phyloP scores from a whole-genome alignment of 164 flowering plant genomes.

The Tetracentron sinense region DNA sequence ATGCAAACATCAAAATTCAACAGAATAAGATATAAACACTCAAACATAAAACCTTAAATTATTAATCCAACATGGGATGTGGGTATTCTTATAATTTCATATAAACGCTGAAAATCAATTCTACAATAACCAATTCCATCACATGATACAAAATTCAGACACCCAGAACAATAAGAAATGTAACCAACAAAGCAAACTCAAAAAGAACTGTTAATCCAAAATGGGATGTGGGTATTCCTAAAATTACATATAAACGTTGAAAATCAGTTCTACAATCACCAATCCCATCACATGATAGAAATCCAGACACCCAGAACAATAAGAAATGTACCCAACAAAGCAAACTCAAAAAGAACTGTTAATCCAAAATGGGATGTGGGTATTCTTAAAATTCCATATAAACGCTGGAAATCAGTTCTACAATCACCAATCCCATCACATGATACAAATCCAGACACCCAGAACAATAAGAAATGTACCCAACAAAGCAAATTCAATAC shows the following conservation, averaged over 20 bases:
- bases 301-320: too few relatives aligned
- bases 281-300: neutral
- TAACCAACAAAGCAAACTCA: neutral
- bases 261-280: neutral
- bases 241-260: too few relatives aligned
- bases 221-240: too few relatives aligned
- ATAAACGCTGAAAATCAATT: neutral
- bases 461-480: constrained; percentile 69
- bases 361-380: neutral
- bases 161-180: neutral
- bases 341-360: neutral
- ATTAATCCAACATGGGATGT: neutral
- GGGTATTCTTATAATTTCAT: neutral
- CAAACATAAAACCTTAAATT: too few relatives aligned
- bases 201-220: neutral
- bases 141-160: neutral
- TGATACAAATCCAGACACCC: constrained; percentile 77
- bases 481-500: constrained; percentile 44
- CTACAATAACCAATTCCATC: neutral
- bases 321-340: neutral
- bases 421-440: constrained; percentile 17
- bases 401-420: neutral
- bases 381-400: neutral
- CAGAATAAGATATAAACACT: neutral
- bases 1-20: too few relatives aligned